A percentile compares a stretch with the other conserved stretches of the same genome.
phyloP scores from a whole-genome alignment of 2,329 filamentous ascomycete species.

The Trichophyton verrucosum region DNA sequence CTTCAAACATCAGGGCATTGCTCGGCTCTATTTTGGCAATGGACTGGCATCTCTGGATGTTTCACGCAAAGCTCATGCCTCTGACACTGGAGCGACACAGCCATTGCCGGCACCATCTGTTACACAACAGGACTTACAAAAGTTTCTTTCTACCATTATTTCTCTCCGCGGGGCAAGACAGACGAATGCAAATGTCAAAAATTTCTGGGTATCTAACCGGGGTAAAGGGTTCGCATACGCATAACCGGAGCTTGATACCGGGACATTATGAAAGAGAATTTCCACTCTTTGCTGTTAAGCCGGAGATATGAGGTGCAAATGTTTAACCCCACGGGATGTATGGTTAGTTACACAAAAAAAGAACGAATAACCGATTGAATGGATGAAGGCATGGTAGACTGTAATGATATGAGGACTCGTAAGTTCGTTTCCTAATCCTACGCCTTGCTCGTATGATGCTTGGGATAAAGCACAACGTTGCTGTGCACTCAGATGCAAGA shows the following conservation, averaged over 20 bases:
- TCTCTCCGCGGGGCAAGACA: constrained; percentile 28
- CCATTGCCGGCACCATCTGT: constrained; percentile 13
- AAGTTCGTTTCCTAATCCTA: neutral
- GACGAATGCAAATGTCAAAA: constrained; percentile 28
- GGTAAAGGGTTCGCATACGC: constrained; percentile 32
- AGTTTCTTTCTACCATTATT: constrained; percentile 30
- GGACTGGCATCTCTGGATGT: constrained; percentile 23
- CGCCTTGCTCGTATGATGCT: neutral
- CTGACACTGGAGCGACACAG: constrained; percentile 7
- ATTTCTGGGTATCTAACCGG: constrained; percentile 35
- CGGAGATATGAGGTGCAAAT: neutral
- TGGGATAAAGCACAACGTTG: neutral
- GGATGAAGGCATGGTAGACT: neutral
- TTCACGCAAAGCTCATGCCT: neutral
- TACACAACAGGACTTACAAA: constrained; percentile 27
- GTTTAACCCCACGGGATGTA: neutral
- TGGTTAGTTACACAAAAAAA: neutral
- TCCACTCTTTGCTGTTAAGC: neutral
- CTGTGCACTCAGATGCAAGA: neutral
- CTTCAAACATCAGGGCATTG: constrained; percentile 31
- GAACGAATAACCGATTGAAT: neutral
- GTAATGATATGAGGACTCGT: neutral
- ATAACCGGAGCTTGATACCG: constrained; percentile 8
- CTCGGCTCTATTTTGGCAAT: constrained; percentile 26
- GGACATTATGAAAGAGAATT: neutral